Conservation (phyloP, 305 asterid species). For the Fraxinus paxiana region DNA sequence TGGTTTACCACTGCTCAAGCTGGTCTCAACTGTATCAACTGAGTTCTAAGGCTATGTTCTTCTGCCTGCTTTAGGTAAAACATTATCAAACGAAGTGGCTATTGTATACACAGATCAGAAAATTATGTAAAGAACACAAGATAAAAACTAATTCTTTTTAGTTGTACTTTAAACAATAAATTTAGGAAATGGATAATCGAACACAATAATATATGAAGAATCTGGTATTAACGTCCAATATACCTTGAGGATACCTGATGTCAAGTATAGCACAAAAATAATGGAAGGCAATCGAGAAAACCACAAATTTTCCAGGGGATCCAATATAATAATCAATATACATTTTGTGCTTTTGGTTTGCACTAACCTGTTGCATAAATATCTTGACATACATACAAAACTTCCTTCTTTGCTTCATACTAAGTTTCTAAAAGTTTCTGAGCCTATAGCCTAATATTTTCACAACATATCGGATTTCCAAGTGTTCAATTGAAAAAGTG, state of each 20-base stretch:
- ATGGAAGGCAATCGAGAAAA: neutral
- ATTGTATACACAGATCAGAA: neutral
- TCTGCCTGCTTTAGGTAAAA: neutral
- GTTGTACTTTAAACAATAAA: neutral
- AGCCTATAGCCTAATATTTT: neutral
- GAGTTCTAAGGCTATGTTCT: neutral
- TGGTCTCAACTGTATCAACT: neutral
- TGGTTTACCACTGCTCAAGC: neutral
- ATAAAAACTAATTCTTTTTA: neutral
- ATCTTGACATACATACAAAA: neutral
- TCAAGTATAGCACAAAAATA: neutral
- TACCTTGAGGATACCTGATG: neutral
- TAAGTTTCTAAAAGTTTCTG: neutral
- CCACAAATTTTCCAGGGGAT: neutral
- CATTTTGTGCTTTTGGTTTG: neutral
- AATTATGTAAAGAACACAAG: neutral
- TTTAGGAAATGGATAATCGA: neutral
- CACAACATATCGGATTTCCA: neutral
- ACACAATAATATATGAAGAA: neutral
- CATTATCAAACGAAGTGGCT: neutral
- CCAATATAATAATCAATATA: neutral
- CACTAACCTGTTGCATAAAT: neutral
- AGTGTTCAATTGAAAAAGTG: neutral
- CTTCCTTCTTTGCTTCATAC: neutral
- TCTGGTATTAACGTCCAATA: neutral